Evolutionary conservation across 1,284 basidiomycete species (phyloP), one percentile per base, ranked within the genome.

Genomic region (Anthracocystis setariae): DNA sequence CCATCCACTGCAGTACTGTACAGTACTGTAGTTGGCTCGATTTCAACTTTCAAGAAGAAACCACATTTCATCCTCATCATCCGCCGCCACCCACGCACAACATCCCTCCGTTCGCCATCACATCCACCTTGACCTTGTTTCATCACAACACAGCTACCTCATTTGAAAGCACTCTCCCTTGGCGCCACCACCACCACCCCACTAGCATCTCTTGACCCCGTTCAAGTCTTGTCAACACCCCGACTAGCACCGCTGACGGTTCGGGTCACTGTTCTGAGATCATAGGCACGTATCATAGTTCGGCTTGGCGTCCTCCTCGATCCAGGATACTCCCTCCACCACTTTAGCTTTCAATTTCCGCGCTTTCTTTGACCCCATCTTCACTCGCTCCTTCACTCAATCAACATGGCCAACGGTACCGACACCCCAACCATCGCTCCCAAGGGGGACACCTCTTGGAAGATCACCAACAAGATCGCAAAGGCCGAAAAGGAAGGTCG

Each of bases 391-490:
- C 23, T 20, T 7, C 8, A 9, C 13, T 5, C 18, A 8, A 3
- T 32, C 53, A 70, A 5, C 38, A 70, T 70, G 67, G 24, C 57
- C 20, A 57, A 52, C 57, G 57, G 64, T n/a, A 40, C 21, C 38
- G 61, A 64, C 40, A 38, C 60, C 15, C 24, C 49, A 3, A 23
- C 58, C 15, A 12, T 56, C 40, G 56, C 63, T 33, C 47, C 54
- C 55, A 60, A 73, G 64, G 70, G 64, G 12, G 70, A 73, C 46
- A 63, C 64, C 46, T 73, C 60, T 20, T 73, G 70, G 70, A 73
- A 68, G 64, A 73, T 82, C 73, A 82, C 81, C 33, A 63, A 66
- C 58, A 82, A 82, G 77, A 74, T 82, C 52, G 80, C 80, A 52
- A 72, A 75, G 65, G 81, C 81, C 39, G 75, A 82, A 67, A 64